Percentiles rank a stretch among this genome's conserved stretches.
Evolutionary conservation across 2,329 filamentous ascomycete species (phyloP).

Genomic region (Thielaviopsis musarum): DNA sequence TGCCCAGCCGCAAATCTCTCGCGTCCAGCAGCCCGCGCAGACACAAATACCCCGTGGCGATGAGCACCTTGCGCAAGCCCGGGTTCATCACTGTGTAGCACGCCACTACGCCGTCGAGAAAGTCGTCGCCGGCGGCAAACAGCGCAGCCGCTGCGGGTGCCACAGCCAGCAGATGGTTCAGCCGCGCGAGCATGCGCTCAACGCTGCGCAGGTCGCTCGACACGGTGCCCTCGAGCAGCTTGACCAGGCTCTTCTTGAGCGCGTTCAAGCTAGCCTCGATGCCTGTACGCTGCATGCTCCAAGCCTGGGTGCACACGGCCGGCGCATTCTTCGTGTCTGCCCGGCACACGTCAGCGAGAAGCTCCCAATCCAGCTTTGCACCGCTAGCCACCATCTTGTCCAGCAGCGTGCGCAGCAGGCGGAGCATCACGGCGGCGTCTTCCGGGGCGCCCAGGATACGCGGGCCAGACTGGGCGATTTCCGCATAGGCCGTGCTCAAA

Average conservation of each 20-base stretch:
- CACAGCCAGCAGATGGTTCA: conserved; percentile 47
- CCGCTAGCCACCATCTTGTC: background rate
- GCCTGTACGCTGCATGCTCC: conserved; percentile 29
- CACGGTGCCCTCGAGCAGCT: conserved; percentile 43
- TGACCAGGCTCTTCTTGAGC: conserved; percentile 45
- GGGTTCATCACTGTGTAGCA: conserved; percentile 50
- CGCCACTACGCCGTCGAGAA: conserved; percentile 56
- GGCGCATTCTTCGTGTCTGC: conserved; percentile 38
- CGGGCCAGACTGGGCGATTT: conserved; percentile 27
- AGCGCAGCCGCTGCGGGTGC: conserved; percentile 41
- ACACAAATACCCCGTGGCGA: conserved; percentile 60
- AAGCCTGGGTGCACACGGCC: conserved; percentile 31
- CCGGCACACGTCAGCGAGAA: conserved; percentile 56
- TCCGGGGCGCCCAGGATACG: conserved; percentile 20
- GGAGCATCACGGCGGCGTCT: conserved; percentile 27
- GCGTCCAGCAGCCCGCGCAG: conserved; percentile 53
- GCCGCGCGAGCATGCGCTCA: conserved; percentile 35
- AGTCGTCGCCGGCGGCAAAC: conserved; percentile 74
- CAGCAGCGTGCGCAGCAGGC: conserved; percentile 27
- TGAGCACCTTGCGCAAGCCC: conserved; percentile 46
- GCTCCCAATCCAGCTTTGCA: conserved; percentile 31
- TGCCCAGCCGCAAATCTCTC: conserved; percentile 50
- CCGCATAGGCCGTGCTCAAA: conserved; percentile 47
- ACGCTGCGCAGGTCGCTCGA: conserved; percentile 36
- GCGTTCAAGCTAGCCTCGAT: conserved; percentile 39